Conservation (phyloP, 768 basidiomycete genomes). For the Lactarius sp. region DNA sequence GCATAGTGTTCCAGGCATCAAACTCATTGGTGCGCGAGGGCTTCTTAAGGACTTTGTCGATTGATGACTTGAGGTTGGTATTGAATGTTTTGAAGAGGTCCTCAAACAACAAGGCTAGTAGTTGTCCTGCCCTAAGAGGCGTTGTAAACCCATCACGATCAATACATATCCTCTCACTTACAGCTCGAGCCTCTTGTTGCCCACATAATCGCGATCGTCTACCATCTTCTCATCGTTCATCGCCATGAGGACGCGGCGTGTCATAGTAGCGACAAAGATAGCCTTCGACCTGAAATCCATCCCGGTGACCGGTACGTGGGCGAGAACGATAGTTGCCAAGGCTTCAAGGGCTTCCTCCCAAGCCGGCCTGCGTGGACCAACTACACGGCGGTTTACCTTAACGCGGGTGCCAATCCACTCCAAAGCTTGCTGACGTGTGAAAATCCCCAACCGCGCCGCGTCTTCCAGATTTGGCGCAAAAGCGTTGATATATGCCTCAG, state of each 20-base stretch:
- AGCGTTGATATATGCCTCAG: slow-evolving; percentile 77
- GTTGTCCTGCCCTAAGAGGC: slow-evolving; percentile 77
- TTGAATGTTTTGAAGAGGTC: slow-evolving; percentile 99
- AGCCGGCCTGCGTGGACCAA: slow-evolving; percentile 77
- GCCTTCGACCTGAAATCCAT: slow-evolving; percentile 92
- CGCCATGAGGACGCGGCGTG: slow-evolving; percentile 90
- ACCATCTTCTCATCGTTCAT: slow-evolving; percentile 97
- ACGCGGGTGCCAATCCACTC: slow-evolving; percentile 94
- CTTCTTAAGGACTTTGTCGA: slow-evolving; percentile 97
- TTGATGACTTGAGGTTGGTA: slow-evolving; percentile 86
- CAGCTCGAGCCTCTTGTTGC: slow-evolving; percentile 98
- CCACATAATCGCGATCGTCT: slow-evolving; percentile 98
- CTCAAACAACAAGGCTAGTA: slow-evolving; percentile 93
- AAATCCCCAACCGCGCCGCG: slow-evolving; percentile 83
- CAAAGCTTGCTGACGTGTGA: slow-evolving; percentile 88
- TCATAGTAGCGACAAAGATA: slow-evolving; percentile 97
- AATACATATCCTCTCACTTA: slow-evolving; percentile 39
- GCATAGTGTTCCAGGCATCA: slow-evolving; percentile 91
- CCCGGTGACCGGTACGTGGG: slow-evolving; percentile 88
- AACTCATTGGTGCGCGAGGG: slow-evolving; percentile 91
- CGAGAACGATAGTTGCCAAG: slow-evolving; percentile 94
- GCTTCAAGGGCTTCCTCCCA: slow-evolving; percentile 97
- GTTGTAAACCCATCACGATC: neutral
- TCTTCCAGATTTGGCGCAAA: slow-evolving; percentile 95
- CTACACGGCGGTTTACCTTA: slow-evolving; percentile 75